Evolutionary conservation across 2,329 filamentous ascomycete species (phyloP), one percentile per base, ranked within the genome.

Genomic region (Fusarium fujikuroi): DNA sequence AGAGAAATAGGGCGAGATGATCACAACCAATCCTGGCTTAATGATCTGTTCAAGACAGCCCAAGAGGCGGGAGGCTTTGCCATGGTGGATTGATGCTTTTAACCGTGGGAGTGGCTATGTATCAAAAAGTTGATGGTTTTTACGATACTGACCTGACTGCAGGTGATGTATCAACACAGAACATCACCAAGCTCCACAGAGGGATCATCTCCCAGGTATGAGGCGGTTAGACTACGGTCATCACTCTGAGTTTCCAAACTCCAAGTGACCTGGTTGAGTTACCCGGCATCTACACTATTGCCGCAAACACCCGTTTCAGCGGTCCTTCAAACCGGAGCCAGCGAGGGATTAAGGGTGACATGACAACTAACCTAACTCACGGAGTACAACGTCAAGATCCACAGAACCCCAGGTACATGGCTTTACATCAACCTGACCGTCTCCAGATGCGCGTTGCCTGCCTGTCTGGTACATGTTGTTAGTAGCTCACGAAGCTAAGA

Each of bases 281-380:
- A 62, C 65, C 70, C 56, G 37, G 23, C 59, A 73, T 50, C 49
- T 34, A 23, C 52, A 47, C 43, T 40, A 68, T 53, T 49, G 42
- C 63, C 63, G 43, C 56, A 73, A 70, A 69, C 59, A 47, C 30
- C 65, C 65, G 66, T 47, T 46, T 46, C 25, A 52, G 50, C 21
- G 39, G 36, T 50, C 28, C 39, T 34, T 36, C 28, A 43, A 28
- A 18, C 42, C 32, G 28, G 25, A 43, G 52, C 52, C 23, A 52
- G 47, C 40, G 61, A 54, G 30, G 50, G 32, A 58, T 57, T 25
- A 21, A 69, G 40, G 25, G 23, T 37, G 42, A 56, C 47, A 43
- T 40, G 40, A 65, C 12, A 56, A 56, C 46, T n/a, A 18, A 54
- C 9, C 50, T 40, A 54, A 54, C 23, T 54, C 50, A n/a, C 34